Base-by-base conservation (phyloP, 2,329 filamentous ascomycete genomes). In the Tolypocladium paradoxum region DNA sequence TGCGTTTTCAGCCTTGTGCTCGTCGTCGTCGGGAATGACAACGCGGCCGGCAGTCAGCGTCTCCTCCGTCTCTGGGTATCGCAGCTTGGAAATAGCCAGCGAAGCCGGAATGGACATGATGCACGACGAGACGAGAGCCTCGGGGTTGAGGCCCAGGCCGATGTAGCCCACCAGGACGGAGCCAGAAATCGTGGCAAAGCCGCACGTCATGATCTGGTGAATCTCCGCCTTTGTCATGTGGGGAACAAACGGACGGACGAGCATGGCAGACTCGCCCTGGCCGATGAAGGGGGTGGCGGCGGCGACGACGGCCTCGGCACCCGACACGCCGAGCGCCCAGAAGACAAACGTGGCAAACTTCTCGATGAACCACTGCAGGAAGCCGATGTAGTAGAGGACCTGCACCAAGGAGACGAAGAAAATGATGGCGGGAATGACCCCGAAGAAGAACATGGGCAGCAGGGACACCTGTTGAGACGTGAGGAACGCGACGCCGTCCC, bases 81-180 rank as follows among this genome's bases (percentile, higher is more conserved):
- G 86, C 62, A 96, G 78, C 73, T 96, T 96, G 58, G 87, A 92
- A 56, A 93, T 84, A 50, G 90, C 90, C 16, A 96, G 78, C 4
- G 90, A 95, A 1, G 90, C 90, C 0, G 91, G 91, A 58, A 96
- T 96, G 62, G 87, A 91, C 91, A 96, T 96, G 68, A 96, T 90
- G 66, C 90, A 96, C 8, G 88, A 91, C 2, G 89, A 95, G 31
- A 96, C 86, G 48, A 96, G 76, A 3, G 88, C 90, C 67, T 95
- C 87, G 1, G 88, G 76, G 68, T 90, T 93, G 53, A 96, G 77
- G 40, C 90, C 90, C 62, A 96, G 82, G 31, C 77, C 75, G 57
- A 96, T 91, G 69, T 95, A 96, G 16, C 87, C 88, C 31, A 93
- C 85, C 37, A 96, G 75, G 14, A 95, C 88, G 62, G 85, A 90